phyloP scores from a whole-genome alignment of 805 yeast species.

The Spathaspora girioi region DNA sequence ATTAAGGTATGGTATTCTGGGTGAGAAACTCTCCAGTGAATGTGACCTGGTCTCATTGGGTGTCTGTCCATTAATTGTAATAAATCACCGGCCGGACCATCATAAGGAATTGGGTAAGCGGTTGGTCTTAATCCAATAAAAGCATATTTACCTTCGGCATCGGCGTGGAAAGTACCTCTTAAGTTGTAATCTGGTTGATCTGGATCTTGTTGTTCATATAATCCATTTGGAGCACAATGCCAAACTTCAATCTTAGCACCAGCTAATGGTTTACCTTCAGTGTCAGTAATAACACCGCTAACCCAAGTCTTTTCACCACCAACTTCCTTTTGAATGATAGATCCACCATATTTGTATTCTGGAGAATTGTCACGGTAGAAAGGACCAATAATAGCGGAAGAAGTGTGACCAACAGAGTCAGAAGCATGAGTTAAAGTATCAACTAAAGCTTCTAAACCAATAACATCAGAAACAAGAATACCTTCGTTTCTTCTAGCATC shows the following conservation, averaged over 20 bases:
- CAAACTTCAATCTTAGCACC: conserved; percentile 30
- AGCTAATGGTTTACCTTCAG: conserved; percentile 23
- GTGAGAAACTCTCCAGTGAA: conserved; percentile 16
- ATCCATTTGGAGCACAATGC: conserved; percentile 36
- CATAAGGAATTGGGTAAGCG: conserved; percentile 35
- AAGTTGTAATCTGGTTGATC: conserved; percentile 30
- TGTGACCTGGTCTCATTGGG: conserved; percentile 30
- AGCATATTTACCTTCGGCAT: conserved; percentile 15
- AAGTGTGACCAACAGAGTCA: conserved; percentile 16
- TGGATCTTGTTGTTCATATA: conserved; percentile 34
- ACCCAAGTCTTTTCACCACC: conserved; percentile 27
- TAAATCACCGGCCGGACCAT: conserved; percentile 35
- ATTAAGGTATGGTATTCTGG: conserved; percentile 25
- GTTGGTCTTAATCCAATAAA: conserved; percentile 27
- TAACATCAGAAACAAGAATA: conserved; percentile 29
- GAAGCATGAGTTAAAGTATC: conserved; percentile 25
- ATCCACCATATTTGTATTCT: conserved; percentile 23
- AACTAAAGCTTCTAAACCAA: conserved; percentile 30
- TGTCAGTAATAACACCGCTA: conserved; percentile 21
- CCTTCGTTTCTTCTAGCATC: conserved; percentile 27
- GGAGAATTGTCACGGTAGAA: conserved; percentile 30
- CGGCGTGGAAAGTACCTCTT: conserved; percentile 27
- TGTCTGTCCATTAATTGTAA: conserved; percentile 29
- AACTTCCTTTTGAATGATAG: conserved; percentile 27
- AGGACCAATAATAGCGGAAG: conserved; percentile 32